phyloP scores from a whole-genome alignment of 2,329 filamentous ascomycete genomes.

The Paracorniculantispora psalliotae region DNA sequence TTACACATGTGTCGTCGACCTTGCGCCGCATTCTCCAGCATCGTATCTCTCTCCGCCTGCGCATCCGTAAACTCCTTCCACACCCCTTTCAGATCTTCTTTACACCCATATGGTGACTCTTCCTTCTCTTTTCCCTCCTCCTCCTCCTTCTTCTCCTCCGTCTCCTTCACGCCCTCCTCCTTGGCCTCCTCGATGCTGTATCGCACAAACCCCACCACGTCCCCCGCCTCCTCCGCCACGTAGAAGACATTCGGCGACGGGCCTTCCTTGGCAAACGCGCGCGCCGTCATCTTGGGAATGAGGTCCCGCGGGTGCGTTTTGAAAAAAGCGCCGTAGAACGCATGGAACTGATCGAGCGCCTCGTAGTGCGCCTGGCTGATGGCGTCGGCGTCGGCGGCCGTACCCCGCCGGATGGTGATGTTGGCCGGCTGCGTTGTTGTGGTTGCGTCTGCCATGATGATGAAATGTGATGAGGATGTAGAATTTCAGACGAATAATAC shows the following conservation, averaged over 20 bases:
- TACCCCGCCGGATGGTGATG: slow-evolving; percentile 15
- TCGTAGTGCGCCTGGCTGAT: slow-evolving; percentile 18
- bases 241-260: slow-evolving; percentile 12
- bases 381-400: slow-evolving; percentile 12
- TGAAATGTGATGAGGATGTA: neutral
- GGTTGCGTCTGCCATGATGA: neutral
- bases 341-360: slow-evolving; percentile 17
- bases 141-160: neutral
- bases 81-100: slow-evolving; percentile 18
- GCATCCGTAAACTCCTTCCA: slow-evolving; percentile 19
- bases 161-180: neutral
- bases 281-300: slow-evolving; percentile 5
- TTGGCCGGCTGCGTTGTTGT: neutral
- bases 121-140: neutral
- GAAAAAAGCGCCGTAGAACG: slow-evolving; percentile 20
- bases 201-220: slow-evolving; percentile 16
- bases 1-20: slow-evolving; percentile 18
- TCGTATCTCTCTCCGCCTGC: slow-evolving; percentile 19
- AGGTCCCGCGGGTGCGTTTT: slow-evolving; percentile 14
- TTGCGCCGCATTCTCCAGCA: slow-evolving; percentile 16
- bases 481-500: no score
- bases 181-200: slow-evolving; percentile 13
- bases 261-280: slow-evolving; percentile 4
- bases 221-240: slow-evolving; percentile 9
- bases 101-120: slow-evolving; percentile 15